These are phyloP conservation scores for Neurospora hispaniola DNA, from an alignment of 495 filamentous ascomycete genomes.

Conservation along the genomic window DNA sequence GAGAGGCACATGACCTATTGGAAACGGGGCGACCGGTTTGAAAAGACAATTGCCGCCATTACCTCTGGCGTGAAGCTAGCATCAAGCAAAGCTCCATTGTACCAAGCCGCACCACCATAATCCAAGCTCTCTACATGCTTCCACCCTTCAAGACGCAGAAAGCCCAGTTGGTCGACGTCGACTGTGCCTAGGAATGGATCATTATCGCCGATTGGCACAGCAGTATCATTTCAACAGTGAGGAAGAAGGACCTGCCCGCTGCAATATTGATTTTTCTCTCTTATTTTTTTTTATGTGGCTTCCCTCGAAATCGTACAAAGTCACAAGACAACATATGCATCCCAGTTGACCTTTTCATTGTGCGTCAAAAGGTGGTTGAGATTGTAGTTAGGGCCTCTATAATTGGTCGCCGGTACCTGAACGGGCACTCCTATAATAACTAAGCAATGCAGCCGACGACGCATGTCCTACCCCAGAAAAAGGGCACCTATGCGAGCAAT, in stretches of 20 bases:
- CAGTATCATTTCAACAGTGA: background rate
- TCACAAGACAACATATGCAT: background rate
- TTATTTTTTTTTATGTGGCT: no score
- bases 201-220: background rate
- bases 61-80: background rate
- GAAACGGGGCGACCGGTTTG: slow-evolving; percentile 29
- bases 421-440: background rate
- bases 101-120: background rate
- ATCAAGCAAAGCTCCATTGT: background rate
- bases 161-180: background rate
- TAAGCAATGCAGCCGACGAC: background rate
- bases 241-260: background rate
- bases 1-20: slow-evolving; percentile 41
- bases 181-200: background rate
- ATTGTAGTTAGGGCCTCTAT: background rate
- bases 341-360: background rate
- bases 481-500: background rate
- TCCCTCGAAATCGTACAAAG: background rate
- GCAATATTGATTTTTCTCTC: background rate
- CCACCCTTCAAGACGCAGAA: background rate
- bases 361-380: background rate
- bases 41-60: background rate
- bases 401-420: background rate
- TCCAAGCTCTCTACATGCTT: background rate
- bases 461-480: background rate